Evolutionary conservation across 2,329 filamentous ascomycete species (phyloP).

Genomic region (Diplodia seriata): DNA sequence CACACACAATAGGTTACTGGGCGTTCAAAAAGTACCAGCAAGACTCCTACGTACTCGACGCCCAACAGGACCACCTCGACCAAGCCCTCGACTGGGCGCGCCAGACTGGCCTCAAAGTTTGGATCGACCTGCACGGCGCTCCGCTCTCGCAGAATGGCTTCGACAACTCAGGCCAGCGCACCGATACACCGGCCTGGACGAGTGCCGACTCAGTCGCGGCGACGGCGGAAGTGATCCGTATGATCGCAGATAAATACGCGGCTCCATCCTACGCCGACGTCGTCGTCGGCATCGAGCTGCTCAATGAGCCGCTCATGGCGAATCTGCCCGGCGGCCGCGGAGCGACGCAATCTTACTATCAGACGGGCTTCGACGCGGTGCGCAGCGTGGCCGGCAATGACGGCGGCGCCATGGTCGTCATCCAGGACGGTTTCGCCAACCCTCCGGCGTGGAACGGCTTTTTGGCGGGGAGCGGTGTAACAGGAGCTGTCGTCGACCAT

Average conservation of each 20-base stretch:
- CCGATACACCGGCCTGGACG: constrained; percentile 54
- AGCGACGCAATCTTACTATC: constrained; percentile 61
- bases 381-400: constrained; percentile 51
- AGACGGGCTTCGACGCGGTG: constrained; percentile 59
- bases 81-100: constrained; percentile 64
- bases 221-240: constrained; percentile 63
- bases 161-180: constrained; percentile 65
- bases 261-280: constrained; percentile 62
- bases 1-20: constrained; percentile 56
- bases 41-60: constrained; percentile 60
- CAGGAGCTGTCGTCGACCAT: constrained; percentile 68
- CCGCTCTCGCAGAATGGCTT: constrained; percentile 65
- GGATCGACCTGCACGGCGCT: constrained; percentile 65
- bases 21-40: constrained; percentile 60
- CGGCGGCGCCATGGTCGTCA: constrained; percentile 56
- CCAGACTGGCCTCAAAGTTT: constrained; percentile 59
- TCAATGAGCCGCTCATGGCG: constrained; percentile 61
- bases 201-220: constrained; percentile 55
- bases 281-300: constrained; percentile 62
- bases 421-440: constrained; percentile 64
- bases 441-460: constrained; percentile 67
- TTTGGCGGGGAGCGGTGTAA: constrained; percentile 59
- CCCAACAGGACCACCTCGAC: constrained; percentile 59
- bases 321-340: constrained; percentile 55
- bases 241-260: constrained; percentile 66